Conservation (phyloP, 1,284 basidiomycete species). For the Ganoderma sinense region DNA sequence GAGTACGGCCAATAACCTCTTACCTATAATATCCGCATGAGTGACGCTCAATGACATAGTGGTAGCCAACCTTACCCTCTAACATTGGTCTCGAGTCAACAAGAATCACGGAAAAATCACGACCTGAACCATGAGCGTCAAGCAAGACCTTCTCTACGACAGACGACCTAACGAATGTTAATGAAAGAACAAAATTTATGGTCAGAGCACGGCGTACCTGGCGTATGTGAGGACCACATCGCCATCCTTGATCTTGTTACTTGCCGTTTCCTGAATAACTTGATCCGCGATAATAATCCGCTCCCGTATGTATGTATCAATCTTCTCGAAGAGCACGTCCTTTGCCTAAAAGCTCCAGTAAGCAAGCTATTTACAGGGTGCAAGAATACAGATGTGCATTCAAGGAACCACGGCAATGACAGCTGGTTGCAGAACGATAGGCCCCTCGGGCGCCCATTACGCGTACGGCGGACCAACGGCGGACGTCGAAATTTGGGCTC, state of each 20-base stretch:
- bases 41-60: background rate
- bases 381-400: too few species aligned
- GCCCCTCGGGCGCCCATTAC: too few species aligned
- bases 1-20: constrained; percentile 78
- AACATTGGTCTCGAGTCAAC: constrained; percentile 95
- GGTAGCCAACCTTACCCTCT: constrained; percentile 68
- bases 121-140: constrained; percentile 76
- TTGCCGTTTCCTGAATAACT: constrained; percentile 90
- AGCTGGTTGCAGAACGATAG: too few species aligned
- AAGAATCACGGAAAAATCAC: constrained; percentile 88
- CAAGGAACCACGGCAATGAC: too few species aligned
- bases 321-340: constrained; percentile 82
- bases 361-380: background rate
- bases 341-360: constrained; percentile 72
- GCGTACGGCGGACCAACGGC: too few species aligned
- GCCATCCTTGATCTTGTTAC: constrained; percentile 93
- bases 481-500: too few species aligned
- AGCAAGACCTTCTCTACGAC: constrained; percentile 93
- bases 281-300: constrained; percentile 93
- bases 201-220: constrained; percentile 55
- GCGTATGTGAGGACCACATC: constrained; percentile 95
- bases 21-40: constrained; percentile 59
- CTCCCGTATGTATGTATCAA: constrained; percentile 95
- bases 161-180: constrained; percentile 71
- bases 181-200: constrained; percentile 18